Evolutionary conservation across 2,329 filamentous ascomycete species (phyloP), one percentile per base, ranked within the genome.

Genomic region (Ophiocordyceps robertsii): DNA sequence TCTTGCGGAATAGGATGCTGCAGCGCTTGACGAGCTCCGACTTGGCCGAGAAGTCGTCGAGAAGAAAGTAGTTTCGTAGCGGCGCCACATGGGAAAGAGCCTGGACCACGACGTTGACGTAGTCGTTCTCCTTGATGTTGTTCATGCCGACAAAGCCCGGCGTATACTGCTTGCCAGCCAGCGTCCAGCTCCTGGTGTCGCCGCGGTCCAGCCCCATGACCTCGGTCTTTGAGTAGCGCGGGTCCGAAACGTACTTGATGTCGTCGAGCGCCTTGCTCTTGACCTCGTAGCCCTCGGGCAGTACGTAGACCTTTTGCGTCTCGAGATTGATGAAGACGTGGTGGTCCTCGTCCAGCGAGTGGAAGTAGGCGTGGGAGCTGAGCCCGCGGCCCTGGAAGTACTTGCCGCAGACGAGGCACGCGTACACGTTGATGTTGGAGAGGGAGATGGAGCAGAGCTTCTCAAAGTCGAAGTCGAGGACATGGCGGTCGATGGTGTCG

Each of bases 61-160:
- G 75, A 55, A 98, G 79, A 58, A 96, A 80, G 65, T 80, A 96
- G 60, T 96, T 95, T 30, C 92, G 80, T 51, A 98, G 69, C 4
- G 92, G 90, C 17, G 80, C 70, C 24, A 96, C 87, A 62, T 98
- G 92, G 3, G 90, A 82, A 32, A 98, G 73, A 7, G 89, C 82
- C 62, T 98, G 92, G 39, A 94, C 82, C 3, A 95, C 77, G 24
- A 95, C 90, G 58, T 98, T 98, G 57, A 96, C 75, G 66, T 98
- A 98, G 68, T 98, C 92, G 65, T 98, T 98, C 45, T 92, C 87
- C 64, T 98, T 98, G 72, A 98, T 95, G 65, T 98, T 98, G 72
- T 98, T 98, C 85, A 98, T 93, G 51, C 92, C 92, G 47, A 98
- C 87, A 59, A 89, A 98, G 6, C 92, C 90, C 17, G 92, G 92